Conservation (phyloP, 306 rosid species). For the Nissolia schottii region DNA sequence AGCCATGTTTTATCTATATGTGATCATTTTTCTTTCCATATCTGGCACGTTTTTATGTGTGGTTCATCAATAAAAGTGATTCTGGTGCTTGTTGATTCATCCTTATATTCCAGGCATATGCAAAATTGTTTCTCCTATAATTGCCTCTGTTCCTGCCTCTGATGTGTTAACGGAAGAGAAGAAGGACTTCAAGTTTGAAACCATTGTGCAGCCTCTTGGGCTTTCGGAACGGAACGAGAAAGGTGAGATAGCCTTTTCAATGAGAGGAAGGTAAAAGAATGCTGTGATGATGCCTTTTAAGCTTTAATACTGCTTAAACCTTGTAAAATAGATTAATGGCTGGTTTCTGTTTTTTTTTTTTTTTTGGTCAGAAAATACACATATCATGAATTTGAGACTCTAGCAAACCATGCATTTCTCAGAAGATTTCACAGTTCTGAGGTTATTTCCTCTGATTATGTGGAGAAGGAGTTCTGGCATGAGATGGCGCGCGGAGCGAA, state of each 20-base stretch:
- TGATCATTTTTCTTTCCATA: too few species aligned
- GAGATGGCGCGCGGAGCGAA: constrained; percentile 24
- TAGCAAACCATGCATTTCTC: constrained; percentile 23
- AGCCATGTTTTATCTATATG: too few species aligned
- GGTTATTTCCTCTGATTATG: constrained; percentile 19
- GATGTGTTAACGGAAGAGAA: constrained; percentile 29
- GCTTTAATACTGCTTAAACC: neutral
- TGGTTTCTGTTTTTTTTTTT: neutral
- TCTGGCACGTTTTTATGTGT: too few species aligned
- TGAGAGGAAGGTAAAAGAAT: constrained; percentile 32
- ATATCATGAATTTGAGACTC: constrained; percentile 27
- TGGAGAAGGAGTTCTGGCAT: constrained; percentile 40
- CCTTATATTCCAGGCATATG: constrained; percentile 31
- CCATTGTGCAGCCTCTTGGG: constrained; percentile 36
- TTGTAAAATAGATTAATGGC: neutral
- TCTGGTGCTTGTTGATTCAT: neutral
- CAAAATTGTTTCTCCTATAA: constrained; percentile 35
- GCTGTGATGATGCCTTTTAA: neutral
- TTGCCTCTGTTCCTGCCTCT: constrained; percentile 29
- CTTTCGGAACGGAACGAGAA: constrained; percentile 26
- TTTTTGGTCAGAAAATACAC: constrained; percentile 28
- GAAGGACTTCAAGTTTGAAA: constrained; percentile 35
- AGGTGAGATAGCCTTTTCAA: neutral
- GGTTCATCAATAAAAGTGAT: too few species aligned
- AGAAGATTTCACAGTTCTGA: constrained; percentile 14